Evolutionary conservation across 1,284 basidiomycete genomes (phyloP), one percentile per base, ranked within the genome.

Genomic region (Flammula alnicola): DNA sequence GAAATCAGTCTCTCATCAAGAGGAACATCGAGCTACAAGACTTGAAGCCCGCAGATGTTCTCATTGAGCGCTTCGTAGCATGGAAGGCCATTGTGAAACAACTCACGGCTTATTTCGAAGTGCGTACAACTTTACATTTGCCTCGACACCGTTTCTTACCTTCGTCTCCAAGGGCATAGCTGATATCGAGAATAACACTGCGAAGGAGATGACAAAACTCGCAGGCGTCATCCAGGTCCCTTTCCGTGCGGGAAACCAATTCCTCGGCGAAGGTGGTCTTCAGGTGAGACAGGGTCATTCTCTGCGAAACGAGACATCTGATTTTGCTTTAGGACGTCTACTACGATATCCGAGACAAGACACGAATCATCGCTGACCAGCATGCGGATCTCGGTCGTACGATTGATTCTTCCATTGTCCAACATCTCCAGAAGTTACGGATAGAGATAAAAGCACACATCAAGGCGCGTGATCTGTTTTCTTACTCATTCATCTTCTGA

Each of bases 171-270:
- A 91, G 80, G 95, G 95, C 51, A 81, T 96, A 45, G 94, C 94
- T 12, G 93, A 96, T 66, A 95, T 97, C 51, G 89, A 98, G 74
- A 94, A 93, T 73, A 96, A 96, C 72, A 91, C 93, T 14, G 94
- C 95, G 31, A 87, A 88, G 62, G 96, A 98, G 72, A 83, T 98
- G 68, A 93, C 91, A 40, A 97, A 97, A 72, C 86, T 99, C 44
- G 93, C 91, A n/a, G 93, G 90, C 8, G 94, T 98, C 55, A 96
- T 99, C 60, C 96, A 99, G 71, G 96, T 98, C 1, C 97, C 97
- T 2, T 98, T 98, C 78, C 79, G 89, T 43, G 86, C 94, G 29
- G 95, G 95, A 20, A 97, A 97, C 70, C 94, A 97, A 74, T 97
- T 97, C 68, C 76, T 97, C 9, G 95, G 95, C 29, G 93, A 97